Conservation (phyloP, 352 stramenopile species). For the Globisporangium okanoganense region DNA sequence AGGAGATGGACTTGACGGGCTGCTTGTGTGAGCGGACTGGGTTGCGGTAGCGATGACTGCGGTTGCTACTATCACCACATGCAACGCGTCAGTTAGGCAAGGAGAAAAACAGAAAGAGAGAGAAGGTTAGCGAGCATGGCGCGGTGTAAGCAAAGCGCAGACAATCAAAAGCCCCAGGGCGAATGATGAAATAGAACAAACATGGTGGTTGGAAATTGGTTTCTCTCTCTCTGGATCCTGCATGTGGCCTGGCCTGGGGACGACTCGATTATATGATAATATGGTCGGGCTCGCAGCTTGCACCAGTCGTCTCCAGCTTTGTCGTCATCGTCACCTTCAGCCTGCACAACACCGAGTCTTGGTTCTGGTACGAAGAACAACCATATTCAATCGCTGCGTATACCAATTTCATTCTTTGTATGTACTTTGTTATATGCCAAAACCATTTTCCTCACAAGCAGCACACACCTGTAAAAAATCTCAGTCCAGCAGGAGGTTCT, state of each 20-base stretch:
- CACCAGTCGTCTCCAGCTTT: no score
- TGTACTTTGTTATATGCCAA: not conserved
- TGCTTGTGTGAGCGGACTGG: not conserved
- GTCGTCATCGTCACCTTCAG: no score
- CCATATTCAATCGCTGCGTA: not conserved
- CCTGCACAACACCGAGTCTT: no score
- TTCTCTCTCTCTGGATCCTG: no score
- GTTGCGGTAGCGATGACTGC: not conserved
- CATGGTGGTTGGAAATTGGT: not conserved
- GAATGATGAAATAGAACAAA: conserved; percentile 5
- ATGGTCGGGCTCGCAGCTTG: not conserved
- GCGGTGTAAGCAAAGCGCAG: not conserved
- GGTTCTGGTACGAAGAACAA: no score
- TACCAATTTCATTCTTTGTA: not conserved
- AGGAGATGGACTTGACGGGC: not conserved
- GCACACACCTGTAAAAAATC: not conserved
- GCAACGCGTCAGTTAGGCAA: not conserved
- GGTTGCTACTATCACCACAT: not conserved
- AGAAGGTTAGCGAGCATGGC: not conserved
- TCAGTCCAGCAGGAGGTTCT: conserved; percentile 47
- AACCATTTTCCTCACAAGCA: not conserved
- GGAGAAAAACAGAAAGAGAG: not conserved
- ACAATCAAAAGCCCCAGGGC: not conserved
- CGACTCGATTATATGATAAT: no score
- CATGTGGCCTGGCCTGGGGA: no score